phyloP scores from a whole-genome alignment of 176 grass and related monocot species.

The Oryza glaberrima region DNA sequence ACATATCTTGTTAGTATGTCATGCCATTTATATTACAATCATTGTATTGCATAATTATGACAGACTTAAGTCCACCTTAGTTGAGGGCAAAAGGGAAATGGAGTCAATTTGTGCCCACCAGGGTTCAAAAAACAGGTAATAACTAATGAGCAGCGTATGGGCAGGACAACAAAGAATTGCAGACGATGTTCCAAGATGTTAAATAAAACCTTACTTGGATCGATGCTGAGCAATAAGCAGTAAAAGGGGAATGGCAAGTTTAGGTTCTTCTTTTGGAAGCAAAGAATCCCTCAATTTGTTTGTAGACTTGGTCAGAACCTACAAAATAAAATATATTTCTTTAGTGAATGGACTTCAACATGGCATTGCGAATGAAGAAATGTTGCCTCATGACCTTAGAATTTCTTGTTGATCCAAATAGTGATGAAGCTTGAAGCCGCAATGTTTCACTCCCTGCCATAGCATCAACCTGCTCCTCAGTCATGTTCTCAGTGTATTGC shows the following conservation, averaged over 20 bases:
- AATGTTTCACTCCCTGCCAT: conserved; percentile 97
- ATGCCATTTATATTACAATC: not conserved
- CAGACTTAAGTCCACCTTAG: conserved; percentile 27
- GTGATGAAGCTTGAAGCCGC: conserved; percentile 82
- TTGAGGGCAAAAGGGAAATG: conserved; percentile 15
- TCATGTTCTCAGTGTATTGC: conserved; percentile 98
- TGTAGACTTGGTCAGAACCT: conserved; percentile 95
- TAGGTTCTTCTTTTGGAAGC: conserved; percentile 88
- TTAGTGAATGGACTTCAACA: conserved; percentile 15
- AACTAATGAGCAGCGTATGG: not conserved
- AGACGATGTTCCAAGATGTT: conserved; percentile 14
- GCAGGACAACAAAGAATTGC: not conserved
- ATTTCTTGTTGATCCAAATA: conserved; percentile 80
- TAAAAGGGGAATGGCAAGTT: conserved; percentile 94
- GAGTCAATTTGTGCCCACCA: not conserved
- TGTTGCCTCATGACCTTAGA: conserved; percentile 69
- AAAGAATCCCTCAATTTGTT: conserved; percentile 87
- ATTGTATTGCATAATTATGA: conserved; percentile 15
- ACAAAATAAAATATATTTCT: conserved; percentile 25
- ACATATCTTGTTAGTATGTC: conserved; percentile 3
- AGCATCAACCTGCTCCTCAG: conserved; percentile 95
- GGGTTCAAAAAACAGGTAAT: not conserved
- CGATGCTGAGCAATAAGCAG: conserved; percentile 94
- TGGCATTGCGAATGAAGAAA: conserved; percentile 22
- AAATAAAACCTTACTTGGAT: conserved; percentile 73